phyloP scores from a whole-genome alignment of 192 early-diverging fungal species.

The Funneliformis geosporum region DNA sequence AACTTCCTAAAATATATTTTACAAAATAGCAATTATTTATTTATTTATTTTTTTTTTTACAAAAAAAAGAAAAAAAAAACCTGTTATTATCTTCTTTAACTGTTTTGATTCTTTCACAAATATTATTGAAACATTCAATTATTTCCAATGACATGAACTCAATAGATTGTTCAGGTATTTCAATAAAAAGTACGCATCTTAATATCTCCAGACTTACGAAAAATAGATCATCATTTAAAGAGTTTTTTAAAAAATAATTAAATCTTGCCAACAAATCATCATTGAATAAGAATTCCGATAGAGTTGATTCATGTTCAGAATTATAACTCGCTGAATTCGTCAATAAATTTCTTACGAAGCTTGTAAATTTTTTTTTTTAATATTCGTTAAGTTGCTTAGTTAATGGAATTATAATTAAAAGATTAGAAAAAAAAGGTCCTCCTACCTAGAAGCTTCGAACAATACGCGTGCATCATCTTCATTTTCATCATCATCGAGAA shows the following conservation, averaged over 20 bases:
- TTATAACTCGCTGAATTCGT: background rate
- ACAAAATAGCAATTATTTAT: no score
- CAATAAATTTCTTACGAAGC: background rate
- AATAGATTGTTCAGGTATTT: background rate
- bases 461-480: background rate
- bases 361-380: background rate
- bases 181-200: background rate
- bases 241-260: background rate
- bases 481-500: background rate
- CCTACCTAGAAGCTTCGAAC: background rate
- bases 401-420: no score
- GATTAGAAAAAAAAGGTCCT: background rate
- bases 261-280: background rate
- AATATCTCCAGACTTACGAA: background rate
- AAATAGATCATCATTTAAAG: slow-evolving; percentile 27
- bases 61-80: slow-evolving; percentile 14
- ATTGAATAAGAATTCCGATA: background rate
- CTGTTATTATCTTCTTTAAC: slow-evolving; percentile 1
- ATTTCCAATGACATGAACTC: background rate
- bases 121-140: slow-evolving; percentile 11
- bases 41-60: background rate
- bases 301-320: background rate
- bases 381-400: no score
- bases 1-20: background rate
- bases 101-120: slow-evolving; percentile 5